These are phyloP conservation scores for Kluyveromyces siamensis DNA, from an alignment of 805 yeast species.

Conservation along the genomic window DNA sequence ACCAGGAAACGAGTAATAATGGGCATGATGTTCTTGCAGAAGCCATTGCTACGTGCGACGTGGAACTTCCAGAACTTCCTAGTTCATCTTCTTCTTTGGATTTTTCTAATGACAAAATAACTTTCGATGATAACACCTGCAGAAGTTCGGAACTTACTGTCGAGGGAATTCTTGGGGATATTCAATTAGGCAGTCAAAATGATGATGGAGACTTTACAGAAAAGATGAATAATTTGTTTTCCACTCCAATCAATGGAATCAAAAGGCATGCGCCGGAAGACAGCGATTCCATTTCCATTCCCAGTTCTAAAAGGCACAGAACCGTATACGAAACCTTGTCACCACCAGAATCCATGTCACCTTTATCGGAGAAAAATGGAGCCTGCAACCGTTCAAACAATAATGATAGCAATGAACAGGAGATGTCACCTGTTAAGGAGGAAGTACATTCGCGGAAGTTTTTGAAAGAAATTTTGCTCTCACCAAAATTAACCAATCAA, in stretches of 20 bases:
- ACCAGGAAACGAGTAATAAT: background rate
- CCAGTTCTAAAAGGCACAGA: constrained; percentile 1
- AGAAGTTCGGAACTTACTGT: constrained; percentile 1
- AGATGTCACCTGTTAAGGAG: background rate
- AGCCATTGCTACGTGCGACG: constrained; percentile 7
- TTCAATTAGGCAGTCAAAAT: background rate
- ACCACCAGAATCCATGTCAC: constrained; percentile 31
- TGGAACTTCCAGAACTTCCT: constrained; percentile 8
- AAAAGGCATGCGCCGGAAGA: background rate
- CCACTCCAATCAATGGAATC: background rate
- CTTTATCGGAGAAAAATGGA: constrained; percentile 16
- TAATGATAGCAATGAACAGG: constrained; percentile 11
- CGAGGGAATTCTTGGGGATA: constrained; percentile 1
- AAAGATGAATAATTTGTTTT: background rate
- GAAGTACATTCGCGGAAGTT: constrained; percentile 1
- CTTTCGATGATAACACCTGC: background rate
- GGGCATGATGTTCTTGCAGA: constrained; percentile 4
- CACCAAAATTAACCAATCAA: constrained; percentile 21
- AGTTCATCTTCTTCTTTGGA: background rate
- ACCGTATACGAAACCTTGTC: constrained; percentile 15
- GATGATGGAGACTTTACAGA: background rate
- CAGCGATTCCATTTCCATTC: background rate
- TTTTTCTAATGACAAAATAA: background rate
- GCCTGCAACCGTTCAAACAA: constrained; percentile 11
- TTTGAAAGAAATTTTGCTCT: constrained; percentile 4